Evolutionary conservation across 208 protist species (phyloP).

Genomic region (Tritrichomonas foetus): DNA sequence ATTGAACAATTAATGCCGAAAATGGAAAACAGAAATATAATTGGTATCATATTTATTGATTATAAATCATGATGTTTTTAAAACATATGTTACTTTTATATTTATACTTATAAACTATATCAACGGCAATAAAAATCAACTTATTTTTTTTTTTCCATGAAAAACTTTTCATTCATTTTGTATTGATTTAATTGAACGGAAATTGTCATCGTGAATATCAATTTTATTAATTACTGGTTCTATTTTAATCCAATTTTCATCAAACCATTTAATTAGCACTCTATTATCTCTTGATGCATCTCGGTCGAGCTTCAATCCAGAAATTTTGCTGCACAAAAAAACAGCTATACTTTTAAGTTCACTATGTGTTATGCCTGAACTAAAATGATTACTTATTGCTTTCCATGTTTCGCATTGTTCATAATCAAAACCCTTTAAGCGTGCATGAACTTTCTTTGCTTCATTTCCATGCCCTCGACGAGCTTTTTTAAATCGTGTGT

Average conservation of each 20-base stretch:
- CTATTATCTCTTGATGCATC: neutral
- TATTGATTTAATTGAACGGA: too few relatives aligned
- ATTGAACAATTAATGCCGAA: too few relatives aligned
- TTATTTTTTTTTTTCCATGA: too few relatives aligned
- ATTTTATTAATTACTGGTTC: neutral
- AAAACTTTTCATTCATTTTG: too few relatives aligned
- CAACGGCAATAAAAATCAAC: too few relatives aligned
- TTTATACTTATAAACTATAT: too few relatives aligned
- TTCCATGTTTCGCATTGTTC: neutral
- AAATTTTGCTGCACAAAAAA: neutral
- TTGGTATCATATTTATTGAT: too few relatives aligned
- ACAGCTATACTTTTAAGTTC: neutral
- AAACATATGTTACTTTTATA: too few relatives aligned
- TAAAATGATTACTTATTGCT: neutral
- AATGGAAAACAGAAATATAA: too few relatives aligned
- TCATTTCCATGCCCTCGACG: neutral
- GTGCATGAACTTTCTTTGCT: neutral
- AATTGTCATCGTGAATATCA: neutral
- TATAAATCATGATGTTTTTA: too few relatives aligned
- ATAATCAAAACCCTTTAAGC: neutral
- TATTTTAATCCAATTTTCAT: conserved; percentile 3
- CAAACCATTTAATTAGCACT: conserved; percentile 14
- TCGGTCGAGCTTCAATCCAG: neutral
- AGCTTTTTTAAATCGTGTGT: too few relatives aligned
- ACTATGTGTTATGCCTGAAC: neutral